Base-by-base conservation (phyloP, 2,329 filamentous ascomycete species). In the Fusarium ramigenum region DNA sequence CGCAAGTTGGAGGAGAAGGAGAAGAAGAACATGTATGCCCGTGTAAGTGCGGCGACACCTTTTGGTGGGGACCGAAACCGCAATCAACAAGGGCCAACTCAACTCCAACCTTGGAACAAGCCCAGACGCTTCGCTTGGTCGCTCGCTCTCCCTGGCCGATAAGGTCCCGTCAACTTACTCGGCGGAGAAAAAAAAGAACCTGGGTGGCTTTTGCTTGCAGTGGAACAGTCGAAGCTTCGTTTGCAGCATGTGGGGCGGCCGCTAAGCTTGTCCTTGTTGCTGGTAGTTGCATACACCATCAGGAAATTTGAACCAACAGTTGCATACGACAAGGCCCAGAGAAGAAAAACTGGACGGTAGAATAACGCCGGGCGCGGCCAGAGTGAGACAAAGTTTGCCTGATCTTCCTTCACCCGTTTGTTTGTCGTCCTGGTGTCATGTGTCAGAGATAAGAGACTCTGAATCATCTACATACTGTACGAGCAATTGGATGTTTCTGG, bases 241-340 rank as follows among this genome's bases (percentile, higher is more conserved):
- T 78, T 78, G 74, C 72, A 73, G 74, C 66, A 75, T 72, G 77
- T 77, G 77, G 77, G 76, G 75, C 64, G 23, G 32, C 28, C 57
- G 28, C 42, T 37, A 66, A 66, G 65, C 25, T 56, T 68, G 64
- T 56, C 47, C 47, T 54, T 68, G 58, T 66, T 66, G 49, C 69
- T 73, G 52, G 49, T 44, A 69, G 69, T 60, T 74, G 72, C 72
- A 74, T 75, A 73, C 63, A 63, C 58, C 60, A 69, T 66, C 66
- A 69, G 66, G 25, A 52, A 46, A 69, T 70, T 69, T 69, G 65
- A 47, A 58, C 66, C 66, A 69, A 69, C 70, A 57, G 63, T 30
- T 69, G 56, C 53, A 70, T 57, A 66, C 60, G 58, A 74, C 66
- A 67, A 70, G 54, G 58, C 70, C 57, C 39, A 73, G 66, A 66